Evolutionary conservation across 176 grass and related monocot genomes (phyloP), one percentile per base, ranked within the genome.

Genomic region (Zoysia japonica): DNA sequence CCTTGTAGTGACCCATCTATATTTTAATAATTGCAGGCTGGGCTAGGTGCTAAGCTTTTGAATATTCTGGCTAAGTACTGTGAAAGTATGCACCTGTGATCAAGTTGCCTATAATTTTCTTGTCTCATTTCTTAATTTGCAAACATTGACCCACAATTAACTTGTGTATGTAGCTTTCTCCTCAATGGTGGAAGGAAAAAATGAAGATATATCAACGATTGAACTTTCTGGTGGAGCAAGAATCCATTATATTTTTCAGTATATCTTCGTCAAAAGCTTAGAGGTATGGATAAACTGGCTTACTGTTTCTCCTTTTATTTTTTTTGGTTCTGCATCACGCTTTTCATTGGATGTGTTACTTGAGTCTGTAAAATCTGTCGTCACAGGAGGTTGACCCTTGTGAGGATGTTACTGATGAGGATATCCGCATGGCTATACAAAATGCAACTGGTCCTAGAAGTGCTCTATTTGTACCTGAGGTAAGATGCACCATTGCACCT

Each of bases 61-160:
- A 99, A 95, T 42, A 95, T 99, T 89, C 90, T 99, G 68, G 90
- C 92, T 65, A 99, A 99, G 78, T 99, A 95, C 79, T 99, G 90
- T 70, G 96, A 99, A 91, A 88, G 96, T 99, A 49, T 60, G 28
- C 6, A 19, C 52, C 15, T 8, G 43, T 78, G 35, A 52, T 68
- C 5, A 40, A 28, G 44, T 35, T 65, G 13, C 36, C 13, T 85
- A 28, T 62, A 74, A 63, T 43, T 67, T 60, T 88, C 7, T 57
- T 71, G n/a, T 76, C 35, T 15, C 19, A 13, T 70, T 17, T 47
- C 48, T 38, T 80, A 71, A 35, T 85, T 84, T 74, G 28, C 28
- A 28, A 28, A 74, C 53, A 42, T 75, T 37, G 28, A 44, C 13
- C 46, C 2, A 5, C 60, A 67, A 52, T 70, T 54, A 70, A 59